Evolutionary conservation across 202 grass and related monocot species (phyloP), one percentile per base, ranked within the genome.

Genomic region (Schoenoplectus triqueter): DNA sequence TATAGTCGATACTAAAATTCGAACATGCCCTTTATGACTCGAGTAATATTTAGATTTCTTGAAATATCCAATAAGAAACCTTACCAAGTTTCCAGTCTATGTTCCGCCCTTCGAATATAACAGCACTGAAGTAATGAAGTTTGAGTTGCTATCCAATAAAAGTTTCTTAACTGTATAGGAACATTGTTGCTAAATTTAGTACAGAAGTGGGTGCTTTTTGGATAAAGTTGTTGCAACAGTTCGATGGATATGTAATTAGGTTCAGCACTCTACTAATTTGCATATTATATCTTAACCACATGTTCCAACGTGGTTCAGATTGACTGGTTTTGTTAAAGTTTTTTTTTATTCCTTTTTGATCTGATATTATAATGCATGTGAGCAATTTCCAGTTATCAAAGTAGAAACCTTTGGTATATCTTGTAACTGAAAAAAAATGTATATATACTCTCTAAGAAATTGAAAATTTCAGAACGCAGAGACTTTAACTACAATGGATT

Each of bases 221-320:
- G 50, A 76, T 76, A 15, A 54, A 39, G 21, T 56, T 39, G 73
- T 76, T 76, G 74, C 22, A 54, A 0, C 17, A 6, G 54, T 17
- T 78, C 1, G 6, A 2, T 40, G 21, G 51, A 57, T 77, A 9
- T 15, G 1, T 15, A 59, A 59, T 22, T 41, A 77, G 57, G 13
- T 41, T 57, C 11, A 20, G 15, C 39, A 57, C 73, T 57, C 21
- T 40, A 57, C 46, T 52, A 18, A 21, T 74, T 74, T 54, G 48
- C 48, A 19, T 73, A 76, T 76, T 76, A 56, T 76, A 76, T 78
- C 54, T 78, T 78, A 77, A 78, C 54, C 31, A 17, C 74, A 78
- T 78, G 20, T 9, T 52, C 42, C 67, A 70, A 14, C 7, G 51
- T 21, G 47, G 74, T 41, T 11, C 59, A 17, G 49, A 13, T 41